phyloP scores from a whole-genome alignment of 2,329 filamentous ascomycete genomes.

The Cladosporium sphaerospermum region DNA sequence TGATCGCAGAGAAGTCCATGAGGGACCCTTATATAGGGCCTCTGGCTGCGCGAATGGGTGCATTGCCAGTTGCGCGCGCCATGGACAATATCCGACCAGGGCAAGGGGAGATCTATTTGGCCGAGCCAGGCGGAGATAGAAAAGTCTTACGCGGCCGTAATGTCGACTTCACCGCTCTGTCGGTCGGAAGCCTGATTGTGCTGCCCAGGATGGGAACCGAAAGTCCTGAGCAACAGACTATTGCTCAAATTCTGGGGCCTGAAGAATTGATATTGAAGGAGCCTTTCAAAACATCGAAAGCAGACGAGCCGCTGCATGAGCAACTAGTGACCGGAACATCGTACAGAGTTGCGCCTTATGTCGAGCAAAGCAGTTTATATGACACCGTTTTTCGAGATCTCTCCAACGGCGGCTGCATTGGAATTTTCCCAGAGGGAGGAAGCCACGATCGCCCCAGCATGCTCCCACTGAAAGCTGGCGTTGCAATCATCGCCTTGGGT shows the following conservation, averaged over 20 bases:
- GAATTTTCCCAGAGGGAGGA: slow-evolving; percentile 94
- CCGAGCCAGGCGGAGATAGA: neutral
- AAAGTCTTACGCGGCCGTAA: neutral
- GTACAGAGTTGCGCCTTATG: slow-evolving; percentile 84
- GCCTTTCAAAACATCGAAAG: slow-evolving; percentile 69
- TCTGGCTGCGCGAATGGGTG: neutral
- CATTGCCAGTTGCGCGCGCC: neutral
- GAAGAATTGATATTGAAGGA: slow-evolving; percentile 76
- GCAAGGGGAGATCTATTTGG: neutral
- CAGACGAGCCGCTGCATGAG: slow-evolving; percentile 65
- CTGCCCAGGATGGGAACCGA: neutral
- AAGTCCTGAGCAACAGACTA: neutral
- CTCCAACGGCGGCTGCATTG: slow-evolving; percentile 77
- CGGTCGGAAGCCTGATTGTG: neutral
- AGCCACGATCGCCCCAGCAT: slow-evolving; percentile 91
- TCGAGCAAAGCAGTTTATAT: slow-evolving; percentile 90
- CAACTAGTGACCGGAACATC: slow-evolving; percentile 65
- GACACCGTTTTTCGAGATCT: slow-evolving; percentile 84
- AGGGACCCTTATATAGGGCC: neutral
- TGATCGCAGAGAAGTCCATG: neutral
- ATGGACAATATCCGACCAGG: neutral
- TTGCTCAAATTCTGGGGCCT: neutral
- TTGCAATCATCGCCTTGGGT: slow-evolving; percentile 94
- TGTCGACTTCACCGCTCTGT: neutral
- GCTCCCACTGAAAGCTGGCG: slow-evolving; percentile 87